These are phyloP conservation scores for Tylopilus subfusipes DNA, from an alignment of 768 basidiomycete genomes.

Conservation along the genomic window DNA sequence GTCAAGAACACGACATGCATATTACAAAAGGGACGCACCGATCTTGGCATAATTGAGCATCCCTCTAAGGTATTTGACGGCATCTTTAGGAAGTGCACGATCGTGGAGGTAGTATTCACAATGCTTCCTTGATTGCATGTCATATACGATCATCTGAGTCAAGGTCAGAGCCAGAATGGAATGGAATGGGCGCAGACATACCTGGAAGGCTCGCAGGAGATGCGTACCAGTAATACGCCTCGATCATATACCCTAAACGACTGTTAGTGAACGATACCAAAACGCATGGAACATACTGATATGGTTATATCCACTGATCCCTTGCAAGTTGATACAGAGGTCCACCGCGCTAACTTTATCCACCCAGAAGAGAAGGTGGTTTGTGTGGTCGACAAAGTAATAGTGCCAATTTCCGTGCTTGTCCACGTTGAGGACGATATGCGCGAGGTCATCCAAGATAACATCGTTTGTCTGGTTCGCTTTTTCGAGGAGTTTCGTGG, in stretches of 20 bases:
- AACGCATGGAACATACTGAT: conserved; percentile 7
- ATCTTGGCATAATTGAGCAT: conserved; percentile 16
- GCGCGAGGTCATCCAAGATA: conserved; percentile 6
- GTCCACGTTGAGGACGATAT: conserved; percentile 13
- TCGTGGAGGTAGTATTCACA: conserved; percentile 16
- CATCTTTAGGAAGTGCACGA: neutral
- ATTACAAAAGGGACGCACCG: neutral
- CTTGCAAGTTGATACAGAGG: conserved; percentile 7
- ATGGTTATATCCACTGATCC: conserved; percentile 1
- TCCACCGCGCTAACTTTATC: neutral
- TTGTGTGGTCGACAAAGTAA: conserved; percentile 17
- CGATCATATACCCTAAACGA: conserved; percentile 7
- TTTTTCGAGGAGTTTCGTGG: conserved; percentile 4
- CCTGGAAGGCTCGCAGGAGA: neutral
- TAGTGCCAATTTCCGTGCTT: conserved; percentile 2
- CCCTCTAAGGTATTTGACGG: conserved; percentile 9
- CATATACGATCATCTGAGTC: neutral
- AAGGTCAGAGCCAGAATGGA: neutral
- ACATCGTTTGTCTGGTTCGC: neutral
- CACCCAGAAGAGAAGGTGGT: conserved; percentile 19
- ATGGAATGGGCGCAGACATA: neutral
- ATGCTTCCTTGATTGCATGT: conserved; percentile 10
- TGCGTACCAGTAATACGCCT: conserved; percentile 15
- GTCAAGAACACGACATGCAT: neutral
- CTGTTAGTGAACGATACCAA: neutral